phyloP scores from a whole-genome alignment of 768 basidiomycete species.

The Paxillus involutus region DNA sequence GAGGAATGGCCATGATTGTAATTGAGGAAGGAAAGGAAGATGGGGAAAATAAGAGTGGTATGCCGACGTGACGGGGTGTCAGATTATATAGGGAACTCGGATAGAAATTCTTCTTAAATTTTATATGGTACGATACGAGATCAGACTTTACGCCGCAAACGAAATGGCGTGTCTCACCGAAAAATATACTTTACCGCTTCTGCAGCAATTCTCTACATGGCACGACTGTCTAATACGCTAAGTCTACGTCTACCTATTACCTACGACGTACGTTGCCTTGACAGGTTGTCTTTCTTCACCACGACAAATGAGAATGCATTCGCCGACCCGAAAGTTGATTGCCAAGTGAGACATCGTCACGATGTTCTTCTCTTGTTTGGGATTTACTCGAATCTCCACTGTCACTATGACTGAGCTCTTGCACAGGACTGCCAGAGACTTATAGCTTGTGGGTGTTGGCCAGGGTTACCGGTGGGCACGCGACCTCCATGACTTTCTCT shows the following conservation, averaged over 20 bases:
- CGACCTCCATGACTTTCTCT: not conserved
- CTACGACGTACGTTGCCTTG: not conserved
- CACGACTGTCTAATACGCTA: too few species aligned
- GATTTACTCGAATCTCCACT: too few species aligned
- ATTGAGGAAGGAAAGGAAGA: not conserved
- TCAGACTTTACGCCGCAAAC: not conserved
- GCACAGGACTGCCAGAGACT: not conserved
- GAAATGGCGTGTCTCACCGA: slow-evolving; percentile 28
- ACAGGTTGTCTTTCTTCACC: not conserved
- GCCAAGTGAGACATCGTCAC: too few species aligned
- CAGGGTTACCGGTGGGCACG: not conserved
- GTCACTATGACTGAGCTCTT: too few species aligned
- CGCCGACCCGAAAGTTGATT: too few species aligned
- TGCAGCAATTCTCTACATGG: too few species aligned
- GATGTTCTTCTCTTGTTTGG: too few species aligned
- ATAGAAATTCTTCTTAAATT: slow-evolving; percentile 14
- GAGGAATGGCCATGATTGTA: slow-evolving; percentile 25
- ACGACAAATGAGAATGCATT: not conserved
- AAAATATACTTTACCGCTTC: not conserved
- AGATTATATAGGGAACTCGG: slow-evolving; percentile 27
- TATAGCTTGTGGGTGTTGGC: too few species aligned
- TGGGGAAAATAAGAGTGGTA: not conserved
- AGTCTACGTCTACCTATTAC: too few species aligned
- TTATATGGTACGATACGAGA: slow-evolving; percentile 29
- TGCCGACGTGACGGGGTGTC: not conserved